Conservation (phyloP, 140 eudicot genomes). For the Stevia rebaudiana region DNA sequence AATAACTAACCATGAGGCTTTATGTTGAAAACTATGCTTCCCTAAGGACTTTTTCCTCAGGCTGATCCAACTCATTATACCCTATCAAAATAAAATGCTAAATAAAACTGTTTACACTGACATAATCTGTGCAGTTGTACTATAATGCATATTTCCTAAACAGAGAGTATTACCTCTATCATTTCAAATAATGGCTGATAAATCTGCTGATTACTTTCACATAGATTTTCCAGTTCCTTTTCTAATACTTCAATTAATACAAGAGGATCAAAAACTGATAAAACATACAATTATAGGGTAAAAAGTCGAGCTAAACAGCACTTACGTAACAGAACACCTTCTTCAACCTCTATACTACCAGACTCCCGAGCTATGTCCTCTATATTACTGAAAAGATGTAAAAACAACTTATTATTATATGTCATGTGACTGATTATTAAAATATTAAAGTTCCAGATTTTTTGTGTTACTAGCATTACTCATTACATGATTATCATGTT, state of each 20-base stretch:
- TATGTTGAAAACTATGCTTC: slow-evolving; percentile 73
- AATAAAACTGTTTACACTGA: slow-evolving; percentile 5
- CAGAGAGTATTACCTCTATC: slow-evolving; percentile 49
- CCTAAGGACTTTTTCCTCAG: slow-evolving; percentile 46
- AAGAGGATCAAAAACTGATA: slow-evolving; percentile 7
- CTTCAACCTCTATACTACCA: slow-evolving; percentile 73
- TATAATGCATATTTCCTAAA: neutral
- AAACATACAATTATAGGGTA: neutral
- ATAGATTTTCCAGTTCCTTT: slow-evolving; percentile 55
- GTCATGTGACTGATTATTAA: slow-evolving; percentile 7
- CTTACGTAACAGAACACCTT: slow-evolving; percentile 69
- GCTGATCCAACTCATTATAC: slow-evolving; percentile 58
- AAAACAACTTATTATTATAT: neutral
- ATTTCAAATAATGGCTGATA: slow-evolving; percentile 76
- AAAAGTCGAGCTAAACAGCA: slow-evolving; percentile 5
- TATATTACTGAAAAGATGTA: slow-evolving; percentile 59
- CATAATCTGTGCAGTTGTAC: slow-evolving; percentile 2
- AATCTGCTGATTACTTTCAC: slow-evolving; percentile 35
- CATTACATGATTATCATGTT: neutral
- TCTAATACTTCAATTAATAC: slow-evolving; percentile 51
- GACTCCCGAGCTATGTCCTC: slow-evolving; percentile 91
- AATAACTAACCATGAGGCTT: slow-evolving; percentile 56
- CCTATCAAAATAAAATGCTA: slow-evolving; percentile 40
- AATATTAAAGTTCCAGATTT: slow-evolving; percentile 4
- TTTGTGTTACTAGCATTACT: neutral